Evolutionary conservation across 2,329 filamentous ascomycete genomes (phyloP), one percentile per base, ranked within the genome.

Genomic region (Fusarium proliferatum): DNA sequence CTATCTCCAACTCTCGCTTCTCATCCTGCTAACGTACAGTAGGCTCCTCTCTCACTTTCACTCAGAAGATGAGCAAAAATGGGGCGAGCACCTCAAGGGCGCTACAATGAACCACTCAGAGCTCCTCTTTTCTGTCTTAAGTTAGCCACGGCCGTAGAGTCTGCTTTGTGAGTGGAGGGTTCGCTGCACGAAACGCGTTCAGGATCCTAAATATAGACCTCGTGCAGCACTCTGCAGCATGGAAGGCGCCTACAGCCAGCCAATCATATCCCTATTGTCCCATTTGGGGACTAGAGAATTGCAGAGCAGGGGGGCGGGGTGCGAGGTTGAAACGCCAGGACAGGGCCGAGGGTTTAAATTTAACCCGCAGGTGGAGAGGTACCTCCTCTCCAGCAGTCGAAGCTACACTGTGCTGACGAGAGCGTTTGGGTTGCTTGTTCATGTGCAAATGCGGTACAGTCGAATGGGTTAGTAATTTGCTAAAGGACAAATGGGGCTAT

Each of bases 121-220:
- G 55, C 58, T 67, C 68, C 64, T 52, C 64, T 61, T 61, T 59
- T 45, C 65, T 64, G 63, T 74, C 75, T 69, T 63, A 61, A 67
- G 71, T 67, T 73, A 77, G 75, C 51, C 71, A 69, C 45, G 59
- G 61, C 74, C 53, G 62, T 72, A 42, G 55, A 63, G 42, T 48
- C 62, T 73, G 64, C 61, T 63, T 56, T 55, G 61, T 77, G 69
- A 77, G 61, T 77, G 72, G 74, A 76, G 38, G 73, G 69, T 21
- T 57, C 64, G 58, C 63, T 65, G 74, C 71, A 71, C 77, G 76
- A 79, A 79, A 79, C 77, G 73, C 63, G 60, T 70, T 67, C 63
- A 64, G 74, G 68, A 70, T 70, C 65, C 80, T 82, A 82, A 81
- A 80, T 80, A 80, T 82, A 82, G 80, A 75, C 53, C 63, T 71